Base-by-base conservation (phyloP, 1,284 basidiomycete genomes). In the Agroathelia rolfsii region DNA sequence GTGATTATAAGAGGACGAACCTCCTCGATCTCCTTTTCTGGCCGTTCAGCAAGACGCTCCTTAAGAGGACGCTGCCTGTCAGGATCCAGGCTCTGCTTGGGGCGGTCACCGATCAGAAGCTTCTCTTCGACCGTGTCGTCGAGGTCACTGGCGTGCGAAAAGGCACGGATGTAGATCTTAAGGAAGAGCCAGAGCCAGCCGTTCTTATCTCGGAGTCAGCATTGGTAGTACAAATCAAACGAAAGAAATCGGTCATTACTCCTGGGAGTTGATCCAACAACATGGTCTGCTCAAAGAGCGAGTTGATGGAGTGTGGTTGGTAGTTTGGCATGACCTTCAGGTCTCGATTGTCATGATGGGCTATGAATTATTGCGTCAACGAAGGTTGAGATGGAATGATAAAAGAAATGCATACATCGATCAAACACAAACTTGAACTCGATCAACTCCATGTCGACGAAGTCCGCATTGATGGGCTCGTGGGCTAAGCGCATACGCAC, bases 381-480 rank as follows among this genome's bases (percentile, higher is more conserved):
- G 20, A 11, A 34, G 36, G 27, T 32, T n/a, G 11, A 29, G 34
- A 29, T 41, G 21, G 24, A 32, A 24, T 15, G 30, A 34, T 33
- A 22, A 25, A 32, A 30, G 27, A 33, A 30, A 24, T 24, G 26
- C 15, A 61, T 48, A 85, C 83, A 59, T 33, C 82, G 72, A 48
- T 84, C 77, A 48, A 85, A 83, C 48, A 83, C 76, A 49, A 86
- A 84, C 51, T 85, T 84, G 35, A 87, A 59, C 45, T 86, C 83
- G 38, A 85, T 79, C 30, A 86, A 64, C 49, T 87, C 83, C 69
- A 80, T 73, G 42, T 85, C 77, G 36, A 82, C 64, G 25, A 82
- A 56, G 39, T 85, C 80, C 3, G 70, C 62, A 28, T 61, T 69
- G 30, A 84, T 63, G 10, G 64, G 58, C 47, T 87, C 85, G 38